Evolutionary conservation across 2,329 filamentous ascomycete genomes (phyloP).

Genomic region (Colletotrichum cuscutae): DNA sequence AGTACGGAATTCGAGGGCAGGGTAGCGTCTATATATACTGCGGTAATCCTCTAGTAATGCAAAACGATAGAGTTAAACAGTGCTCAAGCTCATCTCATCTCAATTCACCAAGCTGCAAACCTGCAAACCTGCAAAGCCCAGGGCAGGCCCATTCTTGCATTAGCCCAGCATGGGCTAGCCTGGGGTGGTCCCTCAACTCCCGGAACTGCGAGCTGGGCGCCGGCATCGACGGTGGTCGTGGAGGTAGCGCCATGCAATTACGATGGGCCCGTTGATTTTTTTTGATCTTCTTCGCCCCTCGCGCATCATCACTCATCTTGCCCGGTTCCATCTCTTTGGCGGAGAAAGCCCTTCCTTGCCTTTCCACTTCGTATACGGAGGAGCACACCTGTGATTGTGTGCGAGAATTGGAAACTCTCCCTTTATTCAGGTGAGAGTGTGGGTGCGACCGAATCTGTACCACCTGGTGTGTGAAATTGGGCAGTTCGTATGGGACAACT

Average conservation of each 20-base stretch:
- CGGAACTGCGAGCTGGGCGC: not conserved
- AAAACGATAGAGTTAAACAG: too few relatives aligned
- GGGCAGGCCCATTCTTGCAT: not conserved
- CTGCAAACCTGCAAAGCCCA: too few relatives aligned
- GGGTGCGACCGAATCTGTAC: not conserved
- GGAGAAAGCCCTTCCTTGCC: not conserved
- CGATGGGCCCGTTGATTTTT: not conserved
- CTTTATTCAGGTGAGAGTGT: conserved; percentile 1
- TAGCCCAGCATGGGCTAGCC: not conserved
- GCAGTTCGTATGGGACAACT: not conserved
- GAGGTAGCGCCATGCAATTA: not conserved
- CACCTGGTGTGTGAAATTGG: not conserved
- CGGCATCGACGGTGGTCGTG: not conserved
- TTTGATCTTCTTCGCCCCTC: not conserved
- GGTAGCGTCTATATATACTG: too few relatives aligned
- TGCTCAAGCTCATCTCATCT: not conserved
- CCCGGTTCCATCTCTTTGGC: not conserved
- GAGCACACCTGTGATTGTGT: not conserved
- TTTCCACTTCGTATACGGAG: not conserved
- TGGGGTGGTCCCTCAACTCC: not conserved
- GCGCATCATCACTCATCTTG: not conserved
- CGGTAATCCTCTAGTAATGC: too few relatives aligned
- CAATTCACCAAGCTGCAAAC: not conserved
- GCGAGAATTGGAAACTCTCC: not conserved
- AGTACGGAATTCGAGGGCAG: too few relatives aligned